phyloP scores from a whole-genome alignment of 768 basidiomycete species.

The Sporobolomyces phaffii region DNA sequence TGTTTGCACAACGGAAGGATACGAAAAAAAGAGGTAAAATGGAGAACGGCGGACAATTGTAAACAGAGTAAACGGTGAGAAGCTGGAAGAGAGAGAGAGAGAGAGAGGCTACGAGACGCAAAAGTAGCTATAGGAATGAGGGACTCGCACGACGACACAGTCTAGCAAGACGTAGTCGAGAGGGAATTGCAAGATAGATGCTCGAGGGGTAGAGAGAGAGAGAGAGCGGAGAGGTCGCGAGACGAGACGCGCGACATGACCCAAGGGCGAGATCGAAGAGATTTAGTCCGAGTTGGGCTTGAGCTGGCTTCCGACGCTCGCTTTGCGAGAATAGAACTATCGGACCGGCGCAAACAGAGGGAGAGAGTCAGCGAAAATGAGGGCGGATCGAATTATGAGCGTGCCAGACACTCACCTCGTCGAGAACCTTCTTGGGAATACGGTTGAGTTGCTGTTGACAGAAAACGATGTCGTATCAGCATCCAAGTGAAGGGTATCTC shows the following conservation, averaged over 20 bases:
- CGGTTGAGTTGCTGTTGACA: conserved; percentile 37
- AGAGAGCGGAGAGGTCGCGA: not conserved
- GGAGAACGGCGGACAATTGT: no score
- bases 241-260: not conserved
- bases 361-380: not conserved
- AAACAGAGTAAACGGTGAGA: not conserved
- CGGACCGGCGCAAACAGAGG: no score
- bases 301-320: conserved; percentile 32
- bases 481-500: no score
- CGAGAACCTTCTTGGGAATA: conserved; percentile 34
- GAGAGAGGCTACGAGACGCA: not conserved
- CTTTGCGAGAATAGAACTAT: conserved; percentile 37
- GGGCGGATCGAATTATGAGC: not conserved
- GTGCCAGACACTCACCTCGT: conserved; percentile 14
- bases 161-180: no score
- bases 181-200: no score
- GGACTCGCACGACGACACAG: no score
- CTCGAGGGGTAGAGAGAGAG: not conserved
- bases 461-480: no score
- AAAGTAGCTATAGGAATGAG: no score
- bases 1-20: conserved; percentile 17
- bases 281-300: conserved; percentile 13
- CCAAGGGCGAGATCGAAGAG: not conserved
- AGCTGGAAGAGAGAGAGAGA: not conserved
- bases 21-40: no score